Evolutionary conservation across 1,139 yeast genomes (phyloP), one percentile per base, ranked within the genome.

Genomic region (Starmera stellimalicola): DNA sequence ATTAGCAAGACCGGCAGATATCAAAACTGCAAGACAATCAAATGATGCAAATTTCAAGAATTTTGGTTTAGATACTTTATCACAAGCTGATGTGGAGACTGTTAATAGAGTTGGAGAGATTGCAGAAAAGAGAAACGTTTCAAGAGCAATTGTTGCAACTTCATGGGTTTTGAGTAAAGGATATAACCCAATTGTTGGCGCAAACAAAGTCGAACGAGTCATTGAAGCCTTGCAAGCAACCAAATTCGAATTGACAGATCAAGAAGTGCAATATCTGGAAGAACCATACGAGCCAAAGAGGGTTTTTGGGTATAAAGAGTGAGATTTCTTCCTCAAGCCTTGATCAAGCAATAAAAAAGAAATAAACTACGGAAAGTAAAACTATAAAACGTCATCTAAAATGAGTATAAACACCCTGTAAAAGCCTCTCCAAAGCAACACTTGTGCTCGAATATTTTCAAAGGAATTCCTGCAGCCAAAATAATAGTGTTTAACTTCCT

Each of bases 81-180:
- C 16, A 3, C 9, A 4, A 19, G n/a, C 19, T 3, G 59, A 56
- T 31, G 40, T 45, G 29, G 58, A 50, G 18, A 63, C 69, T 32
- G 50, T 70, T 28, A 41, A 48, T 11, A 50, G 75, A 17, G 70
- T 72, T n/a, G 74, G 71, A 49, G 59, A 63, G 42, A 31, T 73
- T 7, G 62, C 77, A n/a, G 54, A 55, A 41, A 61, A 65, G 40
- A 49, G 52, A 29, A 54, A 51, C 15, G 60, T 56, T 18, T 49
- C 65, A 12, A 72, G 71, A 77, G 70, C 74, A 1, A 57, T 55
- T n/a, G 50, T 72, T 17, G 60, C 76, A 9, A 56, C 66, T 12
- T 69, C 74, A 5, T 73, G 75, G 73, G 55, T 57, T 7, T 38
- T 70, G 6, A 37, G 55, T 23, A 70, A 70, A 47, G 73, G 73